These are phyloP conservation scores for Narthecium ossifragum DNA, from an alignment of 106 monocot species.

Conservation along the genomic window DNA sequence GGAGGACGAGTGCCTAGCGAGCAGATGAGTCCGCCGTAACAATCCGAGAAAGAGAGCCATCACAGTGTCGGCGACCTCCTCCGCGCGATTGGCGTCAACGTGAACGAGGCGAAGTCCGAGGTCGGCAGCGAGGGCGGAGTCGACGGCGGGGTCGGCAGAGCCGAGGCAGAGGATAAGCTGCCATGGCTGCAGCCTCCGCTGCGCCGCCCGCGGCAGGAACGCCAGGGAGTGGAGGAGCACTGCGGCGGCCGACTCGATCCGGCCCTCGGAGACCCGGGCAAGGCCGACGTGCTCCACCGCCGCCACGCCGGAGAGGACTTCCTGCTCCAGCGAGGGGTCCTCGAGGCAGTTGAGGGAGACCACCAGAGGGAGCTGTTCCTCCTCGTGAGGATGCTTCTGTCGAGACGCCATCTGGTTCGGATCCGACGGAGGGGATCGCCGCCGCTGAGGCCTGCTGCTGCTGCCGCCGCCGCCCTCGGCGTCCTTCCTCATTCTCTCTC, in stretches of 20 bases:
- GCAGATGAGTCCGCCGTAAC: slow-evolving; percentile 65
- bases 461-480: not conserved
- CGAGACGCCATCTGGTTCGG: slow-evolving; percentile 8
- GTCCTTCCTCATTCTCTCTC: not conserved
- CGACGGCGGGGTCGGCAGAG: slow-evolving; percentile 70
- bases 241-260: slow-evolving; percentile 65
- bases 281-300: slow-evolving; percentile 76
- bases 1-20: slow-evolving; percentile 58
- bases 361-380: slow-evolving; percentile 63
- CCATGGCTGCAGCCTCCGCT: slow-evolving; percentile 77
- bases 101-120: slow-evolving; percentile 78
- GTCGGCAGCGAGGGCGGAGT: slow-evolving; percentile 81
- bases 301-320: slow-evolving; percentile 53
- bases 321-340: slow-evolving; percentile 66
- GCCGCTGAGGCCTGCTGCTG: too few species aligned
- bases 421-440: slow-evolving; percentile 8
- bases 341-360: slow-evolving; percentile 90
- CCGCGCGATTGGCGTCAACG: slow-evolving; percentile 70
- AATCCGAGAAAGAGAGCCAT: slow-evolving; percentile 86
- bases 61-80: slow-evolving; percentile 90
- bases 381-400: too few species aligned
- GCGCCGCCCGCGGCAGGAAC: slow-evolving; percentile 87
- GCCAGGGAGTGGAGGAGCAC: slow-evolving; percentile 79
- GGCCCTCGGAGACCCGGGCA: slow-evolving; percentile 45
- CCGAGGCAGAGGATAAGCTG: slow-evolving; percentile 94